These are phyloP conservation scores for Fusarium verticillioides DNA, from an alignment of 2,329 filamentous ascomycete species.

Conservation along the genomic window DNA sequence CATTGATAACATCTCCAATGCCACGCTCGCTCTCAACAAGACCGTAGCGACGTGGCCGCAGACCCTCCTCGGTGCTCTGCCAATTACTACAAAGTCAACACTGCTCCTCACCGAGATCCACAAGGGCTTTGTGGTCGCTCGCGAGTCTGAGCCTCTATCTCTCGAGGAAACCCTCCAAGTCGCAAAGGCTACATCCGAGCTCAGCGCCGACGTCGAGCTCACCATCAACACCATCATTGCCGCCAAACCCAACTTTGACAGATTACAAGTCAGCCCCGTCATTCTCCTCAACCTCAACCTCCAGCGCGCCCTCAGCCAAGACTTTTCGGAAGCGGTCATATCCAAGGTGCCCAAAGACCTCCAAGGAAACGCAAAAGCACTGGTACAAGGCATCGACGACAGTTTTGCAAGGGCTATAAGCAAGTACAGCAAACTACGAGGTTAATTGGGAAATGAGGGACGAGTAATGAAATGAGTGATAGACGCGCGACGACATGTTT, in stretches of 20 bases:
- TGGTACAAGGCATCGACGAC: conserved; percentile 53
- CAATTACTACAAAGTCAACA: conserved; percentile 54
- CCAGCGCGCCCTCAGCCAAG: conserved; percentile 53
- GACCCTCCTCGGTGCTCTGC: conserved; percentile 51
- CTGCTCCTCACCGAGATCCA: conserved; percentile 55
- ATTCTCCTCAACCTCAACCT: conserved; percentile 56
- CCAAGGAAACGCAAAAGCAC: conserved; percentile 46
- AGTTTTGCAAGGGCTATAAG: conserved; percentile 54
- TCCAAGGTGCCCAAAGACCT: conserved; percentile 53
- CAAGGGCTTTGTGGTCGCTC: conserved; percentile 51
- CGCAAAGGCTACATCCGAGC: conserved; percentile 49
- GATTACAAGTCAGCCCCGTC: conserved; percentile 54
- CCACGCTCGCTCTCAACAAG: conserved; percentile 49
- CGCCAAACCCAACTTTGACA: conserved; percentile 58
- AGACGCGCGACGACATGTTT: conserved; percentile 17
- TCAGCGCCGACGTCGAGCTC: conserved; percentile 52
- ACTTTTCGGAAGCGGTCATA: conserved; percentile 52
- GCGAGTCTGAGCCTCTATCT: conserved; percentile 52
- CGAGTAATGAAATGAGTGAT: conserved; percentile 24
- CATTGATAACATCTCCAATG: conserved; percentile 49
- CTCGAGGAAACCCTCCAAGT: conserved; percentile 53
- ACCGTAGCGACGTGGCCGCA: conserved; percentile 53
- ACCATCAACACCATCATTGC: conserved; percentile 53
- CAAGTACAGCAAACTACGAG: conserved; percentile 40
- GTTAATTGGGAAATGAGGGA: conserved; percentile 11